Base-by-base conservation (phyloP, 2,329 filamentous ascomycete genomes). In the Ophiostoma sp. region DNA sequence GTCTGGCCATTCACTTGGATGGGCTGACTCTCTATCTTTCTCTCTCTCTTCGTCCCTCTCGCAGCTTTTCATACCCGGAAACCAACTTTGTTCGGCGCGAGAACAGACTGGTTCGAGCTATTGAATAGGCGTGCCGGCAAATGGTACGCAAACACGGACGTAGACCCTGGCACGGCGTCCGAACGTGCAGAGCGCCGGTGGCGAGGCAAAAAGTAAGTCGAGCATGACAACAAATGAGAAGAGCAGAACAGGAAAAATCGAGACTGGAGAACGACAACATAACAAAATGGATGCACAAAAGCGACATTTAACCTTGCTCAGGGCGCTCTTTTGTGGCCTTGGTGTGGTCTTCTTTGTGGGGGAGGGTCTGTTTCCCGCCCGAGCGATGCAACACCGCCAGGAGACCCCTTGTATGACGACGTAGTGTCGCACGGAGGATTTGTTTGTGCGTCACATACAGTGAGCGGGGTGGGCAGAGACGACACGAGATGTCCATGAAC, bases 311-410 rank as follows among this genome's bases (percentile, higher is more conserved):
- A 8, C n/a, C 28, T 28, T 66, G 36, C 61, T 66, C 61, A 36
- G 61, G n/a, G 36, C 36, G 22, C 22, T 15, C 36, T 64, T 8
- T 59, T 57, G 55, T 28, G 69, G 69, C 42, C 42, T 48, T 48
- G 6, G 17, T 48, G 42, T 48, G 42, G 15, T 15, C 22, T 22
- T 66, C n/a, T 66, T 45, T 57, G 55, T 28, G 69, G 69, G 70
- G 57, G 19, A 55, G 48, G 48, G 48, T 59, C 48, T 59, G 70
- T 45, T 68, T 55, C 48, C 61, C 61, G 70, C 70, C 70, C 61
- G 61, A 57, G 70, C 59, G 59, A 72, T 72, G 70, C 61, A 68
- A 72, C 48, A 52, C 25, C 17, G 0, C 42, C 70, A 72, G 48
- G 70, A 61, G 61, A 19, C 39, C 28, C 57, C 42, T 39, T 31